These are phyloP conservation scores for Neofusicoccum sp. DNA, from an alignment of 2,329 filamentous ascomycete genomes.

Conservation along the genomic window DNA sequence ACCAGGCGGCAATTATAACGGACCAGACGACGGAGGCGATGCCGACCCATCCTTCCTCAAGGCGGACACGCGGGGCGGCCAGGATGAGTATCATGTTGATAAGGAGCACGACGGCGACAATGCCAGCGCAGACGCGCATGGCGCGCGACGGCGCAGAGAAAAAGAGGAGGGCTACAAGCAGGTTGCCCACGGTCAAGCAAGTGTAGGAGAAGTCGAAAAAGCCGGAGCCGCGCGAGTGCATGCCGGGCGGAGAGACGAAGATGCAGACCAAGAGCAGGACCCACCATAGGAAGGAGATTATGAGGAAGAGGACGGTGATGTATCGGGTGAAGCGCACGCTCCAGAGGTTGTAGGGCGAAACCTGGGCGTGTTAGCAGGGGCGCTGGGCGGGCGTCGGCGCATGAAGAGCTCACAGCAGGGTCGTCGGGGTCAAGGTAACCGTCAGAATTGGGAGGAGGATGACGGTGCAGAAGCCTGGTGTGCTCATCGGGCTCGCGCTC, in stretches of 20 bases:
- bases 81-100: constrained; percentile 80
- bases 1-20: constrained; percentile 76
- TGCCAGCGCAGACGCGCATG: constrained; percentile 71
- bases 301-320: constrained; percentile 74
- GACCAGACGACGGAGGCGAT: constrained; percentile 84
- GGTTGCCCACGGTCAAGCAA: constrained; percentile 73
- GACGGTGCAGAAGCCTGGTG: constrained; percentile 65
- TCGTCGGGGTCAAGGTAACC: constrained; percentile 77
- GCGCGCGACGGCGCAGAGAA: constrained; percentile 82
- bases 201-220: constrained; percentile 89
- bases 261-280: constrained; percentile 81
- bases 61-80: constrained; percentile 70
- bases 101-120: constrained; percentile 68
- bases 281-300: constrained; percentile 89
- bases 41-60: constrained; percentile 92
- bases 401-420: constrained; percentile 64
- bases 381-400: too few relatives aligned
- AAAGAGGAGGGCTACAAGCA: constrained; percentile 80
- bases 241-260: constrained; percentile 86
- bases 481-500: constrained; percentile 58
- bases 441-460: constrained; percentile 61
- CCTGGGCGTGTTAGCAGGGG: constrained; percentile 41
- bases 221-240: constrained; percentile 85
- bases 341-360: constrained; percentile 94
- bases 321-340: constrained; percentile 80